These are phyloP conservation scores for Skeletonema potamos DNA, from an alignment of 108 stramenopile genomes.

Conservation along the genomic window DNA sequence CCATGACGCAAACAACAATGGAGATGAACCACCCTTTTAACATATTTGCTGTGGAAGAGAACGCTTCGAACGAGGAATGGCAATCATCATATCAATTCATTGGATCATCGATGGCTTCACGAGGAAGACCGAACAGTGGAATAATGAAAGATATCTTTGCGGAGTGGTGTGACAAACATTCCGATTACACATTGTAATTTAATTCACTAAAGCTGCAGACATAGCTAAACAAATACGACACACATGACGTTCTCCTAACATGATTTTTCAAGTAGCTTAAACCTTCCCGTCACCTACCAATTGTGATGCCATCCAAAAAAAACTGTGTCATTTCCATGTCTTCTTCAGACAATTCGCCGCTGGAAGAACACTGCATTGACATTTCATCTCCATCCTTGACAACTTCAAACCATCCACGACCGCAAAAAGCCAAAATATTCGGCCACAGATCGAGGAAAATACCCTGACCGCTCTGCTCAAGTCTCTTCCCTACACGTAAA, in stretches of 20 bases:
- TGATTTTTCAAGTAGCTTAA: neutral
- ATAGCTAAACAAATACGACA: neutral
- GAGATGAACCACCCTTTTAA: slow-evolving; percentile 57
- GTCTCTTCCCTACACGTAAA: slow-evolving; percentile 75
- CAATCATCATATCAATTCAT: slow-evolving; percentile 51
- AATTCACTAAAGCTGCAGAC: neutral
- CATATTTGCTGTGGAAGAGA: slow-evolving; percentile 56
- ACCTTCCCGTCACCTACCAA: neutral
- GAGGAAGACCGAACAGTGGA: slow-evolving; percentile 57
- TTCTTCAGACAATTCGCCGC: slow-evolving; percentile 13
- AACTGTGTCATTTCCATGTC: slow-evolving; percentile 45
- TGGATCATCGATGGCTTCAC: slow-evolving; percentile 50
- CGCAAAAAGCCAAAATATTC: slow-evolving; percentile 74
- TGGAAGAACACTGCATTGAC: slow-evolving; percentile 15
- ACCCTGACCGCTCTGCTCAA: slow-evolving; percentile 72
- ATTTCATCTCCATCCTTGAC: slow-evolving; percentile 15
- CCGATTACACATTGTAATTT: neutral
- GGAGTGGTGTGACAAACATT: slow-evolving; percentile 14
- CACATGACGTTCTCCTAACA: neutral
- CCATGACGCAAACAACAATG: slow-evolving; percentile 62
- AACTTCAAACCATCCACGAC: slow-evolving; percentile 84
- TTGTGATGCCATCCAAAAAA: slow-evolving; percentile 31
- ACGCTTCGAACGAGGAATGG: slow-evolving; percentile 7
- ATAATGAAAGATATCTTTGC: slow-evolving; percentile 45
- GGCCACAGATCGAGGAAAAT: slow-evolving; percentile 84